These are phyloP conservation scores for Tetrapisispora nanseiensis DNA, from an alignment of 805 yeast genomes.

Conservation along the genomic window DNA sequence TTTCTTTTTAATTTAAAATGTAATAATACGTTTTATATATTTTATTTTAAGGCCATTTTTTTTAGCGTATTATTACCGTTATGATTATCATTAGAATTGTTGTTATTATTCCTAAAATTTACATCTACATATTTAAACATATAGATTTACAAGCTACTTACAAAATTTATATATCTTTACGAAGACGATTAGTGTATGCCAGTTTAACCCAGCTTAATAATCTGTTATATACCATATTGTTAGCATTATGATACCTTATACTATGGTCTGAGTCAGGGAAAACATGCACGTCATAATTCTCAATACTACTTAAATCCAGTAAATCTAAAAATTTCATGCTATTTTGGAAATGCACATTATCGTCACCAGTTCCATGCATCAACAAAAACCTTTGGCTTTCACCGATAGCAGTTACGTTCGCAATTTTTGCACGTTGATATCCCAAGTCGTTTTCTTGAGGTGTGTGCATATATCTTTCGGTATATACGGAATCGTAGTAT, in stretches of 20 bases:
- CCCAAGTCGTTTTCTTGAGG: conserved; percentile 62
- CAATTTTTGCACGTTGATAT: conserved; percentile 48
- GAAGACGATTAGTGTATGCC: conserved; percentile 46
- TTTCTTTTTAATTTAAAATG: no score
- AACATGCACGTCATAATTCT: conserved; percentile 69
- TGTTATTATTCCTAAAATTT: neutral
- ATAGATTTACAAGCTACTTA: neutral
- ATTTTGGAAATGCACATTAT: conserved; percentile 93
- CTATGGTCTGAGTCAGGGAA: conserved; percentile 79
- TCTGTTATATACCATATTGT: conserved; percentile 58
- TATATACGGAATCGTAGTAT: conserved; percentile 84
- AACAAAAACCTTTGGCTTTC: conserved; percentile 58
- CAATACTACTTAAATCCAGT: conserved; percentile 61
- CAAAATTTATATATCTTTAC: conserved; percentile 6
- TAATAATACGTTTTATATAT: no score
- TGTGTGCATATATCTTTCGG: conserved; percentile 87
- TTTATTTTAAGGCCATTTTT: no score
- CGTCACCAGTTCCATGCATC: conserved; percentile 97
- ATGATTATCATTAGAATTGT: no score
- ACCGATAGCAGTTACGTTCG: conserved; percentile 46
- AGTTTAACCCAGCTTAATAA: conserved; percentile 51
- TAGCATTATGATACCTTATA: conserved; percentile 64
- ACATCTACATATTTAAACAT: neutral
- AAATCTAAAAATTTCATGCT: conserved; percentile 67
- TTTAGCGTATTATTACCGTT: no score